These are phyloP conservation scores for Sclerotinia nivalis DNA, from an alignment of 2,329 filamentous ascomycete species.

Conservation along the genomic window DNA sequence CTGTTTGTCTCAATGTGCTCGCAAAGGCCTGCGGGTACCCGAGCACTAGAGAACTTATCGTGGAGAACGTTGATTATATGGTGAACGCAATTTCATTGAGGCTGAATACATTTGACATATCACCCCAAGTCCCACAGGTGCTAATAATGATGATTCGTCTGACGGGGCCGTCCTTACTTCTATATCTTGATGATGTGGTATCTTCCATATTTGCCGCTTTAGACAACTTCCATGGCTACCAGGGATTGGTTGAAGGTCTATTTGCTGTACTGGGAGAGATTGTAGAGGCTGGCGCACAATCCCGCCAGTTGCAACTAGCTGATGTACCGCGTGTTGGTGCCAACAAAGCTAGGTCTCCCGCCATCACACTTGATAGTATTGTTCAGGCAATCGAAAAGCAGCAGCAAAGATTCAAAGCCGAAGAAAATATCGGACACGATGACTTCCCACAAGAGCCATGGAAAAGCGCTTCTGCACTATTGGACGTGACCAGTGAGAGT, in stretches of 20 bases:
- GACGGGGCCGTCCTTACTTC: constrained; percentile 77
- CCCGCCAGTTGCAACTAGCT: constrained; percentile 48
- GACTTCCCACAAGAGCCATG: constrained; percentile 41
- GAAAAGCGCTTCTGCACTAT: constrained; percentile 43
- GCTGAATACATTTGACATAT: constrained; percentile 88
- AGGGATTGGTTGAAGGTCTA: constrained; percentile 77
- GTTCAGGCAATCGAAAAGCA: constrained; percentile 59
- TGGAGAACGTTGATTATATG: constrained; percentile 94
- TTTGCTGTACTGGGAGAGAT: constrained; percentile 82
- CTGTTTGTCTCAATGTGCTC: constrained; percentile 79
- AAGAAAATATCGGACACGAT: constrained; percentile 26
- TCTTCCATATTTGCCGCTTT: constrained; percentile 88
- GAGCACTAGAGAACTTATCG: constrained; percentile 74
- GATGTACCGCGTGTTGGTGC: constrained; percentile 39
- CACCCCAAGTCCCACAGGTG: constrained; percentile 86
- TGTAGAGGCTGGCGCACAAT: constrained; percentile 75
- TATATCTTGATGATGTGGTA: constrained; percentile 88
- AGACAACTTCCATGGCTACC: constrained; percentile 95
- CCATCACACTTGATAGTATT: constrained; percentile 49
- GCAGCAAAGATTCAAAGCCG: constrained; percentile 34
- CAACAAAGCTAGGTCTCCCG: constrained; percentile 47
- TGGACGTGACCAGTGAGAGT: constrained; percentile 35
- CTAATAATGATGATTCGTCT: constrained; percentile 91
- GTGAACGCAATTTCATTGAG: constrained; percentile 88
- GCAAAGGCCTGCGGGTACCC: constrained; percentile 72